Evolutionary conservation across 257 asterid genomes (phyloP).

Genomic region (Solanum chiquidenum): DNA sequence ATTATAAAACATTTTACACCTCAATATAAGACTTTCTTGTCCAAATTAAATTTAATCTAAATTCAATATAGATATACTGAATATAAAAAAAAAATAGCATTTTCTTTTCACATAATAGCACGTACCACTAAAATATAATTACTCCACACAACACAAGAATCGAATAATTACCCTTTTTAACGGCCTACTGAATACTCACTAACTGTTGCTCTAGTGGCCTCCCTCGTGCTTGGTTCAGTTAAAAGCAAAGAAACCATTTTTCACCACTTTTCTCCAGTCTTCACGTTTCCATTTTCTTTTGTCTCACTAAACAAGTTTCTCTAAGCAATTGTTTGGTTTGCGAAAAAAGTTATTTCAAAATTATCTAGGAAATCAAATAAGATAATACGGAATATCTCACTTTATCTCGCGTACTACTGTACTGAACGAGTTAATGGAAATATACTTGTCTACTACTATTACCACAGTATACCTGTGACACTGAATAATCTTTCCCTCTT

Average conservation of each 20-base stretch:
- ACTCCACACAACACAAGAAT: neutral
- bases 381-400: too few species aligned
- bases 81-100: neutral
- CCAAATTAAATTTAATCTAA: too few species aligned
- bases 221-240: constrained; percentile 43
- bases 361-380: too few species aligned
- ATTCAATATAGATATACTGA: too few species aligned
- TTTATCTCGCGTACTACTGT: too few species aligned
- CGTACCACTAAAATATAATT: neutral
- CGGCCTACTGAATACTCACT: constrained; percentile 20
- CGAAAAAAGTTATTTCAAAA: neutral
- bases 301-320: neutral
- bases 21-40: neutral
- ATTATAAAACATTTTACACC: too few species aligned
- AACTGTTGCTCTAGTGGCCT: constrained; percentile 30
- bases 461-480: constrained; percentile 1
- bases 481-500: neutral
- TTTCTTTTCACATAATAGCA: neutral
- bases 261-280: constrained; percentile 9
- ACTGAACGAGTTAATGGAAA: neutral
- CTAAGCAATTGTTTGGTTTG: neutral
- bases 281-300: constrained; percentile 2
- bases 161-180: constrained; percentile 10
- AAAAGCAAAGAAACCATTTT: constrained; percentile 25
- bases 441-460: neutral